Base-by-base conservation (phyloP, 768 basidiomycete genomes). In the Psilocybe subaeruginosa region DNA sequence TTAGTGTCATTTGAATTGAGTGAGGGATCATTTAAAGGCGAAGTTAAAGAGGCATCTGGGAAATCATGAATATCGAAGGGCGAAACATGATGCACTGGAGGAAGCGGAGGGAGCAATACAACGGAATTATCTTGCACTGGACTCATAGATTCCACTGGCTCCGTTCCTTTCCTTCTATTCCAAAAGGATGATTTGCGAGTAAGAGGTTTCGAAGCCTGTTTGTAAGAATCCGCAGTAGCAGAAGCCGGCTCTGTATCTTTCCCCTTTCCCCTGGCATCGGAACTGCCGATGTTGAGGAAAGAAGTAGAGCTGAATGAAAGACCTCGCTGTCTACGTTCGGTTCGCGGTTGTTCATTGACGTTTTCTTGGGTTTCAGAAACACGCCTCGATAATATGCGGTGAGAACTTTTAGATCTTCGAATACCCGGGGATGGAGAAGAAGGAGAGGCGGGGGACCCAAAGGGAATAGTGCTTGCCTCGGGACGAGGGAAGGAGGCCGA, bases 181-280 rank as follows among this genome's bases (percentile, higher is more conserved):
- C 89, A 91, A 67, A 91, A 90, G 5, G 90, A 91, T 8, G 85
- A 68, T 70, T 85, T 85, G 54, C 88, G 83, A 9, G 80, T 73
- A 33, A 88, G 63, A 3, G 78, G 67, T 43, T 80, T 82, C 6
- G 79, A 71, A 17, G 74, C 62, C 5, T 70, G n/a, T 55, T 69
- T 72, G 4, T 73, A 59, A 41, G 69, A 37, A 23, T 57, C 60
- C 3, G 31, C 8, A 8, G 41, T 29, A 11, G 61, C 37, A 29
- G 54, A 62, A 30, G 65, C 35, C 43, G 64, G 65, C 43, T 73
- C 75, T 17, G 72, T 71, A 48, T 79, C 78, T 54, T 79, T 78
- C n/a, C 74, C 77, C 60, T 83, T 84, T 11, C 76, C 79, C 66
- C 86, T 86, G 9, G 69, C 56, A 27, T 81, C 76, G 6, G 75